Evolutionary conservation across 1,139 yeast species (phyloP).

Genomic region (Yamadazyma epiphylla): DNA sequence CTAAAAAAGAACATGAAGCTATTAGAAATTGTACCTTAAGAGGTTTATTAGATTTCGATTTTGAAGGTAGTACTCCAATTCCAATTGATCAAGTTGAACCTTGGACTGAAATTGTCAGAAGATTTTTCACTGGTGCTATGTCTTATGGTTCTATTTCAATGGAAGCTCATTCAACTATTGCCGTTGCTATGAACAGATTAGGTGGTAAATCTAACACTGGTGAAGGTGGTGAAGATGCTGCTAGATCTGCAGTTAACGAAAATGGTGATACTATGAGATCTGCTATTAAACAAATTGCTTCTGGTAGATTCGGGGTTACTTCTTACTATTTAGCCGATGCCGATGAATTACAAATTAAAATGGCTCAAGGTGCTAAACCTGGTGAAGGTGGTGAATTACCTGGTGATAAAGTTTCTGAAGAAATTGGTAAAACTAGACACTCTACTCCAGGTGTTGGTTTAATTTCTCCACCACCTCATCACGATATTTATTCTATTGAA

Average conservation of each 20-base stretch:
- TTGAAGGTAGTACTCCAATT: constrained; percentile 62
- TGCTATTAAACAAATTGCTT: constrained; percentile 95
- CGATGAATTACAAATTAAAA: constrained; percentile 94
- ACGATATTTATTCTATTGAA: constrained; percentile 96
- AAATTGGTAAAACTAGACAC: constrained; percentile 93
- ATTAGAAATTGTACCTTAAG: constrained; percentile 90
- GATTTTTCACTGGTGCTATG: constrained; percentile 99
- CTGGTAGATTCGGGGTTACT: constrained; percentile 98
- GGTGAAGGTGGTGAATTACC: constrained; percentile 99
- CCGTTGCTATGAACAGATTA: constrained; percentile 96
- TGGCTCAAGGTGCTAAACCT: constrained; percentile 99
- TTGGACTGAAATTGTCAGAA: constrained; percentile 97
- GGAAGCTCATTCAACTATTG: constrained; percentile 97
- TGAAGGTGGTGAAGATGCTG: constrained; percentile 99
- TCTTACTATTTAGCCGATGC: constrained; percentile 93
- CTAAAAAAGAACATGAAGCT: constrained; percentile 88
- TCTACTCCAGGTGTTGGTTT: constrained; percentile 96
- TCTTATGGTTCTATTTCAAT: constrained; percentile 97
- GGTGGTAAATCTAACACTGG: constrained; percentile 99
- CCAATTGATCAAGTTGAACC: constrained; percentile 99
- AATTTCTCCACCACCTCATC: constrained; percentile 98
- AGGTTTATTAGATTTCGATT: constrained; percentile 90
- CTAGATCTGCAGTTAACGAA: constrained; percentile 72
- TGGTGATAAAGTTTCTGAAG: constrained; percentile 84
- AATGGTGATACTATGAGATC: constrained; percentile 98